Base-by-base conservation (phyloP, 208 protist genomes). In the Trichomonas vaginalis region DNA sequence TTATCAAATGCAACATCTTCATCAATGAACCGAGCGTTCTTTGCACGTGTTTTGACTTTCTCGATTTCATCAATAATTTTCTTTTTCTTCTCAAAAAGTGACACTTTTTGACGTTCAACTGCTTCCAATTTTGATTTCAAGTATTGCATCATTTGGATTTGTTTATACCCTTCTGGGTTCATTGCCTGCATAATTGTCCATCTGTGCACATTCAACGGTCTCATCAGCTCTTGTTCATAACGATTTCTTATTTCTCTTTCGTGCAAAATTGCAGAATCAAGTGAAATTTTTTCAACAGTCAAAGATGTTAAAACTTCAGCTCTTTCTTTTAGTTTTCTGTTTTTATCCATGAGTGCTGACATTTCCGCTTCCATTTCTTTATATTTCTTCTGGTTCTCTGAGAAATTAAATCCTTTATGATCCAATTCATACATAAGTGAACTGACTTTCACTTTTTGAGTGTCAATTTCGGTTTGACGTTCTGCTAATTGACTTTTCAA, bases 131-230 rank as follows among this genome's bases (percentile, higher is more conserved):
- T 88, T 1, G 4, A 2, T 40, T 88, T 88, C 9, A 88, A 47
- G 27, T 47, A 88, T 27, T 88, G 82, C 14, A 88, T 88, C 82
- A 88, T 88, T 40, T 32, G 32, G 9, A 88, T 88, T 47, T 88
- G 82, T 27, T 88, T 88, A n/a, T 99, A 97, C 47, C 98, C 98
- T 92, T 99, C 98, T 95, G 98, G 98, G 47, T 98, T 96, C 42
- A 62, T 88, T 21, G 96, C 99, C 92, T 99, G 98, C 21, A 99
- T 97, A 86, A 98, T 98, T 51, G 98, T 97, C 99, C 99, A 99
- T 39, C 98, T 97, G 97, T 99, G 99, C 17, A 99, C 98, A 97
- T 99, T 99, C 96, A 99, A 98, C n/a, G 98, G 98, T 42, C 98
- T 99, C 96, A 98, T 97, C 0, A 99, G 97, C 97, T 99, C 99